Percentiles rank a stretch among this genome's conserved stretches.
Evolutionary conservation across 306 rosid species (phyloP).

Genomic region (Crataegus laevigata): DNA sequence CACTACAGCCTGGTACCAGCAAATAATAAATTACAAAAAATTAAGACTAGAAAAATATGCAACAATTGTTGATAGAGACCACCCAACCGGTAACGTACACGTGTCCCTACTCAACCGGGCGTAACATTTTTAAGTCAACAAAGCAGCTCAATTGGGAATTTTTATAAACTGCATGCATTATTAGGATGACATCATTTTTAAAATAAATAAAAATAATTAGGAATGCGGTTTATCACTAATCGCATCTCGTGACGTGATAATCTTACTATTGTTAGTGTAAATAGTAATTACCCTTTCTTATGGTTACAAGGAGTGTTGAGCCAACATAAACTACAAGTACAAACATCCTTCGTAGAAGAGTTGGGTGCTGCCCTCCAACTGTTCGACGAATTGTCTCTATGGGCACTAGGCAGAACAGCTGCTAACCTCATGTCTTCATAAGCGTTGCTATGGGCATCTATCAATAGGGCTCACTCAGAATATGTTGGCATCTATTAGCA

Average conservation of each 20-base stretch:
- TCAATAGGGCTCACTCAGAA: too few relatives aligned
- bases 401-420: too few relatives aligned
- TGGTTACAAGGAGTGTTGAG: too few relatives aligned
- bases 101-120: neutral
- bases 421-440: too few relatives aligned
- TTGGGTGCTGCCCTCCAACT: too few relatives aligned
- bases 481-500: too few relatives aligned
- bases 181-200: neutral
- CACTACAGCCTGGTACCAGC: slow-evolving; percentile 45
- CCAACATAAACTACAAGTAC: too few relatives aligned
- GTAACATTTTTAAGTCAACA: neutral
- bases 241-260: neutral
- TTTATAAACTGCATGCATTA: neutral
- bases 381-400: too few relatives aligned
- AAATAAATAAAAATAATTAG: neutral
- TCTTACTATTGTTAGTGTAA: neutral
- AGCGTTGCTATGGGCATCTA: too few relatives aligned
- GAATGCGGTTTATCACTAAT: neutral
- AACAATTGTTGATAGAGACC: neutral
- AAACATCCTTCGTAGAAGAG: too few relatives aligned
- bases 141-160: neutral
- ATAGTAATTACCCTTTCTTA: too few relatives aligned
- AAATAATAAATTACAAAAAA: neutral
- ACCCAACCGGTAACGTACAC: neutral
- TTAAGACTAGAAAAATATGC: neutral